Conservation (phyloP, 1,284 basidiomycete species). For the Ustilago hordei region DNA sequence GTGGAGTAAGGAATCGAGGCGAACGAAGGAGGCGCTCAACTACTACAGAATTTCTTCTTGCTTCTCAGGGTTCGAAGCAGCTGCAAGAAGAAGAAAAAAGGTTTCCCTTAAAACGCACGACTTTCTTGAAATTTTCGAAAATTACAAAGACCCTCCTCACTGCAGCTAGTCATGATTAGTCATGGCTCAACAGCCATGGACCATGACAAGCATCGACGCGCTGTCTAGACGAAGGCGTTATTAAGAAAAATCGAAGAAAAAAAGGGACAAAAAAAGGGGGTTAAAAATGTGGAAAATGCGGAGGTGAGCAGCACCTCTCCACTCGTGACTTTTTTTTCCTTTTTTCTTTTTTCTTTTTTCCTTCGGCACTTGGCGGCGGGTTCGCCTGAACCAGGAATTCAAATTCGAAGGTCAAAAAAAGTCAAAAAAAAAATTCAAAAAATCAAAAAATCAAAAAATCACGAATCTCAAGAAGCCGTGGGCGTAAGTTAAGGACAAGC, state of each 20-base stretch:
- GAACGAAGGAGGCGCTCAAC: background rate
- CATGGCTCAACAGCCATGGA: constrained; percentile 8
- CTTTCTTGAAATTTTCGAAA: constrained; percentile 30
- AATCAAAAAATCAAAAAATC: constrained; percentile 4
- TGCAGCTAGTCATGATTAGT: constrained; percentile 25
- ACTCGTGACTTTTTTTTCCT: background rate
- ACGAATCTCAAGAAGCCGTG: constrained; percentile 7
- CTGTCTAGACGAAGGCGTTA: background rate
- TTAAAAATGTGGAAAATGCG: constrained; percentile 8
- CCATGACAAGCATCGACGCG: background rate
- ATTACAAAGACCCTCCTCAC: constrained; percentile 4
- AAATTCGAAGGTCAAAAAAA: constrained; percentile 3
- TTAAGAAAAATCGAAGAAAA: background rate
- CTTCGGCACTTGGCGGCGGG: background rate
- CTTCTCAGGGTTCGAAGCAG: constrained; percentile 13
- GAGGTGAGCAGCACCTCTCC: background rate
- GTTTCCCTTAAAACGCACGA: background rate
- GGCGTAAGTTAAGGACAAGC: background rate
- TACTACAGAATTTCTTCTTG: background rate
- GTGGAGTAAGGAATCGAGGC: background rate
- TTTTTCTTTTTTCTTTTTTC: constrained; percentile 8
- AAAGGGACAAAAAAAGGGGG: too few species aligned
- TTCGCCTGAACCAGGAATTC: background rate
- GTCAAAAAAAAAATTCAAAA: constrained; percentile 7
- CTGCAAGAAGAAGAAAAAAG: constrained; percentile 20